These are phyloP conservation scores for Spiromastix sp. DNA, from an alignment of 2,329 filamentous ascomycete genomes.

Conservation along the genomic window DNA sequence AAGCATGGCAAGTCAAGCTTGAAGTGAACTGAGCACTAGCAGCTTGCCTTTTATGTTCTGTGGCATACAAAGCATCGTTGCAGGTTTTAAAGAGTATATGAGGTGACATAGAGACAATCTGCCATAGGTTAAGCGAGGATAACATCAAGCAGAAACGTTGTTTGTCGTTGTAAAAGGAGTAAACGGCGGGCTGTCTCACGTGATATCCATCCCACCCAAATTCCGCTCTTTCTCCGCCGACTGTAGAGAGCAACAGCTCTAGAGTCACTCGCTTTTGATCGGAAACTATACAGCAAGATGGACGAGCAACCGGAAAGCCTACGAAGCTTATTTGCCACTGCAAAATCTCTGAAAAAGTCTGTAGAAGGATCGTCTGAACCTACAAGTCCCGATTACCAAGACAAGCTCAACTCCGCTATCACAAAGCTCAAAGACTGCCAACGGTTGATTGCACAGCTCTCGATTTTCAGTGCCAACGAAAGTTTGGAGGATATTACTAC, in stretches of 20 bases:
- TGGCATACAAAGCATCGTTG: no score
- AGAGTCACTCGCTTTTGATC: no score
- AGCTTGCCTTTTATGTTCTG: no score
- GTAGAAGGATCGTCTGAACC: conserved; percentile 53
- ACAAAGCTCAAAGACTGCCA: conserved; percentile 63
- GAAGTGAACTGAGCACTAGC: no score
- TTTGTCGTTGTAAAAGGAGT: no score
- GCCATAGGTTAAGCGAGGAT: no score
- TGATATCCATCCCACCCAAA: background rate
- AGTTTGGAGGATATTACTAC: conserved; percentile 77
- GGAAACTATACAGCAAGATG: no score
- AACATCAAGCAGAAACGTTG: no score
- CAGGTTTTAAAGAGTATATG: no score
- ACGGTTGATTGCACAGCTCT: conserved; percentile 56
- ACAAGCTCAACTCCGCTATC: conserved; percentile 57
- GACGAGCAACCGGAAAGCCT: conserved; percentile 43
- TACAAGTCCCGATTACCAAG: conserved; percentile 55
- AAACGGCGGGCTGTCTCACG: no score
- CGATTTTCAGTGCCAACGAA: conserved; percentile 88
- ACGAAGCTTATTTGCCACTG: conserved; percentile 42
- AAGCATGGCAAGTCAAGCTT: no score
- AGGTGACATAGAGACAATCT: no score
- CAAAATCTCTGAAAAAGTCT: conserved; percentile 43
- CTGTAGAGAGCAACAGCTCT: background rate
- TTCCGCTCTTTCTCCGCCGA: background rate